Conservation (phyloP, 164 flowering plant genomes). For the Aristolochia californica region DNA sequence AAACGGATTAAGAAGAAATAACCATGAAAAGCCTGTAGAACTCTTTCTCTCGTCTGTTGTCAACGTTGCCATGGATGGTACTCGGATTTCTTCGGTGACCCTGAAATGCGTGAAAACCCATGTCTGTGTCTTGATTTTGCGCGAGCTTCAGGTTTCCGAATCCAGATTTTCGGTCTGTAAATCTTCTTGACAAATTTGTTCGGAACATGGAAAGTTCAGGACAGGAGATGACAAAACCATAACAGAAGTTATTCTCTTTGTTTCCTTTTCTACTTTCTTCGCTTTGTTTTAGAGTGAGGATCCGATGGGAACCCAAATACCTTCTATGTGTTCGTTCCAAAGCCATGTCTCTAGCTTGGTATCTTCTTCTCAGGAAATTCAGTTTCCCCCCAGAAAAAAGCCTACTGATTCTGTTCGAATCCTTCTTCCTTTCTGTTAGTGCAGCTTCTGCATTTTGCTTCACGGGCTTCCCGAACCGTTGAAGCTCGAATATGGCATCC, state of each 20-base stretch:
- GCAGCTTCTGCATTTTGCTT: constrained; percentile 1
- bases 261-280: constrained; percentile 1
- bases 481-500: constrained; percentile 21
- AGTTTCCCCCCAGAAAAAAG: constrained; percentile 42
- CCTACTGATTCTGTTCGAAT: constrained; percentile 16
- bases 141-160: too few relatives aligned
- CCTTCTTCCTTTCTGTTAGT: constrained; percentile 2
- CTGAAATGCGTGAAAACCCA: too few relatives aligned
- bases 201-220: too few relatives aligned
- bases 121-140: too few relatives aligned
- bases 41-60: neutral
- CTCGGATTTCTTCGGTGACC: too few relatives aligned
- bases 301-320: neutral
- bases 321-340: constrained; percentile 8
- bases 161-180: too few relatives aligned
- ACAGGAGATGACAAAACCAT: too few relatives aligned
- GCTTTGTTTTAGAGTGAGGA: constrained; percentile 17
- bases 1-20: neutral
- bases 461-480: constrained; percentile 6
- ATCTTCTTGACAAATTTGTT: too few relatives aligned
- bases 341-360: constrained; percentile 59
- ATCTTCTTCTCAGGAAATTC: constrained; percentile 55
- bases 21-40: neutral
- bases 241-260: too few relatives aligned
- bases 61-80: neutral